Evolutionary conservation across 441 rosid genomes (phyloP), one percentile per base, ranked within the genome.

Genomic region (Capsella rubella): DNA sequence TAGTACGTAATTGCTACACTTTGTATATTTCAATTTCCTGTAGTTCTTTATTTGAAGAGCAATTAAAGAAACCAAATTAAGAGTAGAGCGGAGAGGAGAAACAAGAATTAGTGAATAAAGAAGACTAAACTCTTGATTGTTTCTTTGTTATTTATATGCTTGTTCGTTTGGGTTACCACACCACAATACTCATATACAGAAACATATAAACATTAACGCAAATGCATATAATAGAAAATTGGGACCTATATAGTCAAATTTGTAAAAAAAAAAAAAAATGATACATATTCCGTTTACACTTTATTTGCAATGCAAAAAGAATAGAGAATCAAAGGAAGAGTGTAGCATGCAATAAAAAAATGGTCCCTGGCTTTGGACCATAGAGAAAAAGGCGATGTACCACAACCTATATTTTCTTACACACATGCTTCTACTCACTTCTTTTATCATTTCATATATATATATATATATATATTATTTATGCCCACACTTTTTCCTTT

Each of bases 311-410:
- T 25, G 15, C 53, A 53, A 18, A 35, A 40, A 51, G 43, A 53
- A 34, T 2, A 73, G 65, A 73, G 53, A 65, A 56, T 28, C 60
- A 29, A 74, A 75, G 53, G 32, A 37, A 35, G 69, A 74, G 49
- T 45, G 31, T 10, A 31, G 18, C 12, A 66, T 50, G 34, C 67
- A 58, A 66, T 51, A 69, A 55, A 21, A 55, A 55, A 47, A 13
- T 52, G 67, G 75, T 69, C 71, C 66, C n/a, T 42, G 47, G 15
- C 47, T 42, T 69, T 69, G 79, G 79, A 76, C 69, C 74, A 69
- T 31, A 66, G 49, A 29, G 55, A 74, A 68, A 21, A 75, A 67
- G 69, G 62, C 29, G 12, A 72, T 53, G 56, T 35, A 54, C 15
- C 59, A 39, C 29, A 58, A 39, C 62, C 55, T 74, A 62, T 58